Base-by-base conservation (phyloP, 495 filamentous ascomycete species). In the Aspergillus indologenus region DNA sequence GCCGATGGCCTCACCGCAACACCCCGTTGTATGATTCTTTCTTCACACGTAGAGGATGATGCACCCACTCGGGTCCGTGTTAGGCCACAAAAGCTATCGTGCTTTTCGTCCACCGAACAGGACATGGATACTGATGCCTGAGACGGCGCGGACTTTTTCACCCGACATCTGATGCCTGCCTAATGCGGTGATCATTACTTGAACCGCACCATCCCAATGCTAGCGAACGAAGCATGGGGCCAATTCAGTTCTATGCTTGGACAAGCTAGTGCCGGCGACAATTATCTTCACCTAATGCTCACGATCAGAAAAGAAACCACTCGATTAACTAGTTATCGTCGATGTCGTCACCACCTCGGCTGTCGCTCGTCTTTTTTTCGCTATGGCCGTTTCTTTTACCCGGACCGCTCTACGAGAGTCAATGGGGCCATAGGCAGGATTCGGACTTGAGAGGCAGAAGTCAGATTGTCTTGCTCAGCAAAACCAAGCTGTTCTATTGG, bases 381-480 rank as follows among this genome's bases (percentile, higher is more conserved):
- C 3, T 21, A 24, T 17, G 1, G 15, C 26, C 21, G 47, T 24
- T 50, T 50, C 21, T 26, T 51, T 51, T 51, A 51, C 23, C 48
- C 48, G 48, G 48, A 40, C 48, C 48, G 48, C 19, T 51, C 48
- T n/a, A 18, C 24, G 11, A 24, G 23, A 18, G 14, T 15, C 6
- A 31, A 51, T 51, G 48, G 48, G 48, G 24, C 24, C 48, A 51
- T 51, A 15, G 18, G 48, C 47, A 23, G 21, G 22, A 50, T 50
- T 21, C 22, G 20, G 47, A 9, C 47, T 26, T 22, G 47, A 50
- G 47, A 22, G 48, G 23, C 48, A 31, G 48, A 31, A 19, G 48
- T 51, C 23, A 51, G 48, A 51, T 51, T 51, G 48, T 51, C 17
- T 31, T 51, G 48, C 23, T n/a, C 12, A 29, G 20, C 5, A 15